phyloP scores from a whole-genome alignment of 2,329 filamentous ascomycete species.

The Xylariaceae sp. region DNA sequence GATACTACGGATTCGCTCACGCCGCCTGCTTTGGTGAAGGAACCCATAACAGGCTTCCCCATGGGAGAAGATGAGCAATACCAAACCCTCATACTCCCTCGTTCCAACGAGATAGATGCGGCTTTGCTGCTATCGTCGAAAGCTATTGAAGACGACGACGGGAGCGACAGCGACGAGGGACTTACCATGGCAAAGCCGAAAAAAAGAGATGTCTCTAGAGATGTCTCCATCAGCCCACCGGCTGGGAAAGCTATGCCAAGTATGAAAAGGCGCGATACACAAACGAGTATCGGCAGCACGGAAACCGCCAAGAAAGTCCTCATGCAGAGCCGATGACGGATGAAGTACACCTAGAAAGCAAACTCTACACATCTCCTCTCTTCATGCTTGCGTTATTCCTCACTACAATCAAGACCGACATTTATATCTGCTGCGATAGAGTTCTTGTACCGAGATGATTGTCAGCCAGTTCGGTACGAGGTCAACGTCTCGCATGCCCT shows the following conservation, averaged over 20 bases:
- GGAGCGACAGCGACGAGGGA: conserved; percentile 48
- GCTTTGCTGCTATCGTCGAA: conserved; percentile 14
- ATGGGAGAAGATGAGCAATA: conserved; percentile 29
- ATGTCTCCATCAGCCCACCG: conserved; percentile 22
- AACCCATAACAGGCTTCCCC: conserved; percentile 38
- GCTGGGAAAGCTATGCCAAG: conserved; percentile 25
- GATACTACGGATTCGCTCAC: conserved; percentile 48
- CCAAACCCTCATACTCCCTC: conserved; percentile 17
- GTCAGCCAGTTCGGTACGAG: too few relatives aligned
- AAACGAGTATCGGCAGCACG: conserved; percentile 53
- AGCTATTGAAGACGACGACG: conserved; percentile 34
- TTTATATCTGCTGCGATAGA: too few relatives aligned
- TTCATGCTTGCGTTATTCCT: too few relatives aligned
- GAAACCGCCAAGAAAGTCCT: conserved; percentile 56
- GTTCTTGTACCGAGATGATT: too few relatives aligned
- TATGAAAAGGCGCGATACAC: conserved; percentile 48
- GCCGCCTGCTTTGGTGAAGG: conserved; percentile 43
- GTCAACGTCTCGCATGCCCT: too few relatives aligned
- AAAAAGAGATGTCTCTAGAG: conserved; percentile 31
- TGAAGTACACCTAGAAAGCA: background rate
- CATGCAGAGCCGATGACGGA: conserved; percentile 26
- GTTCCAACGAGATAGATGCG: conserved; percentile 11
- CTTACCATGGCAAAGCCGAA: conserved; percentile 46
- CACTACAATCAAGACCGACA: too few relatives aligned
- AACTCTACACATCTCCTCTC: too few relatives aligned